These are phyloP conservation scores for Rhynchospora breviuscula DNA, from an alignment of 176 grass and related monocot species.

Conservation along the genomic window DNA sequence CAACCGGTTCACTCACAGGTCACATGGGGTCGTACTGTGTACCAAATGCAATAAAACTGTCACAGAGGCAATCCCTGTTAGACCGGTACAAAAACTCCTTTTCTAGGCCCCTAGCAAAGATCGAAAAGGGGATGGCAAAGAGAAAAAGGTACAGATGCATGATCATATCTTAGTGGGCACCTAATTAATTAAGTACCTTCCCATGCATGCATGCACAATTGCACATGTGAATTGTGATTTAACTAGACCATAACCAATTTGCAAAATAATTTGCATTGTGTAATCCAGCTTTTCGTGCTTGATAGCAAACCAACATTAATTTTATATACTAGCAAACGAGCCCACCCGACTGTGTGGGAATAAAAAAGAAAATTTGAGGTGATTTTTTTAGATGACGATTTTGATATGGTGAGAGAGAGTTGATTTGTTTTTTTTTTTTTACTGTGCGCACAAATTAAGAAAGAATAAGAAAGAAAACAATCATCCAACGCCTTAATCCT, in stretches of 20 bases:
- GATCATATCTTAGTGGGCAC: neutral
- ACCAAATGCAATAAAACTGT: neutral
- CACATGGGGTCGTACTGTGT: neutral
- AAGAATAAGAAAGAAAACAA: no score
- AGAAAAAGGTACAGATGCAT: neutral
- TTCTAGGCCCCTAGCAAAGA: neutral
- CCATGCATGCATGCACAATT: neutral
- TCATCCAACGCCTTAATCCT: no score
- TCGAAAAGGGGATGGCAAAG: neutral
- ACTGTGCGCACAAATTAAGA: no score
- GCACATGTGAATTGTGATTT: neutral
- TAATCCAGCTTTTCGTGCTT: neutral
- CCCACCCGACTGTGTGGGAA: no score
- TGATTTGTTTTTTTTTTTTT: no score
- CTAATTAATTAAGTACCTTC: conserved; percentile 14
- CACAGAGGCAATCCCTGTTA: neutral
- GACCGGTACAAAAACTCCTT: neutral
- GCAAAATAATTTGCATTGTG: no score
- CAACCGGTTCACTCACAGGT: neutral
- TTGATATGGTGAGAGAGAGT: no score
- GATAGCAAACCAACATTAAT: neutral
- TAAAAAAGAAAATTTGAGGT: no score
- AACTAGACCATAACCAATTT: neutral
- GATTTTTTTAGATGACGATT: no score
- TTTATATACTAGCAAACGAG: no score